Conservation (phyloP, 2,329 filamentous ascomycete genomes). For the Arachnomyces sp. region DNA sequence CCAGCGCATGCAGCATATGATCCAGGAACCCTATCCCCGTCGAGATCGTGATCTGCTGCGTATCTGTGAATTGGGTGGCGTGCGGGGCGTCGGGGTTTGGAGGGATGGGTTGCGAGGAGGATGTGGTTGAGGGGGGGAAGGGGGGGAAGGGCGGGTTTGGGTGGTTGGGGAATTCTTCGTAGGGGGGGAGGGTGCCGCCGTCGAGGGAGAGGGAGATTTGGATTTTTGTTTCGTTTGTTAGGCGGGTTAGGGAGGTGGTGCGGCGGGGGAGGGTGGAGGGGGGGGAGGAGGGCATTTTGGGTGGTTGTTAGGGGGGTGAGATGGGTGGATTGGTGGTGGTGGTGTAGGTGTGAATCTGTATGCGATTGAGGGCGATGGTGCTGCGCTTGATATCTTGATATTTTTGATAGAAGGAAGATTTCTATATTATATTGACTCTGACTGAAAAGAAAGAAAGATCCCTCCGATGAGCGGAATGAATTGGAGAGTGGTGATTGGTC, state of each 20-base stretch:
- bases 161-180: conserved; percentile 42
- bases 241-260: conserved; percentile 70
- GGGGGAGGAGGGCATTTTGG: neutral
- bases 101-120: conserved; percentile 40
- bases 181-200: conserved; percentile 57
- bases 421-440: too few species aligned
- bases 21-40: conserved; percentile 97
- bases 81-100: conserved; percentile 50
- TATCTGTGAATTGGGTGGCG: conserved; percentile 73
- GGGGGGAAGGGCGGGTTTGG: too few species aligned
- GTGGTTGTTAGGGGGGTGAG: conserved; percentile 1
- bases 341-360: too few species aligned
- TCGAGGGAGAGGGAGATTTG: conserved; percentile 87
- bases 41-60: conserved; percentile 77
- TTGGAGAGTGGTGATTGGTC: too few species aligned
- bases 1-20: conserved; percentile 95
- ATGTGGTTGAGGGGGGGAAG: too few species aligned
- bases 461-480: too few species aligned
- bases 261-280: conserved; percentile 46
- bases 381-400: too few species aligned
- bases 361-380: too few species aligned
- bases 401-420: too few species aligned
- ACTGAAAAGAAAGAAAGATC: too few species aligned
- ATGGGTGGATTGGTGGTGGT: too few species aligned
- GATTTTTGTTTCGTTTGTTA: conserved; percentile 98